These are phyloP conservation scores for Cryoendolithus antarcticus DNA, from an alignment of 2,329 filamentous ascomycete genomes.

Conservation along the genomic window DNA sequence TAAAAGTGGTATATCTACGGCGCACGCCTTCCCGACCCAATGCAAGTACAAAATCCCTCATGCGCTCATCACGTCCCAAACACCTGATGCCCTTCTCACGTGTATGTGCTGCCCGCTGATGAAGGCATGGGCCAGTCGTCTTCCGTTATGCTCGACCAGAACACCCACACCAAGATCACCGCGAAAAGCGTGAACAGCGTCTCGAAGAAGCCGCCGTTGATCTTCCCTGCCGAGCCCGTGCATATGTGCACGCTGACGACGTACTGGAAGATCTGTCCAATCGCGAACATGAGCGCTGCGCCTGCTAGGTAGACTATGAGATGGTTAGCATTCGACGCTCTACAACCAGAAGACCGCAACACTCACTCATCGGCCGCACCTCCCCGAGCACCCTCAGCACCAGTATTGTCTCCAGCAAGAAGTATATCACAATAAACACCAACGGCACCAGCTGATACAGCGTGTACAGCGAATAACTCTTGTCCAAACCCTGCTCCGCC, in stretches of 20 bases:
- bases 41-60: too few relatives aligned
- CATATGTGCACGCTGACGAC: conserved; percentile 86
- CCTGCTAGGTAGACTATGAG: conserved; percentile 55
- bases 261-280: conserved; percentile 94
- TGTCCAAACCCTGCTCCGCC: conserved; percentile 42
- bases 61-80: too few relatives aligned
- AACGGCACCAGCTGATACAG: conserved; percentile 84
- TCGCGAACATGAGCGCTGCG: conserved; percentile 70
- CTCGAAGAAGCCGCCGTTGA: conserved; percentile 87
- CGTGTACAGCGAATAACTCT: conserved; percentile 79
- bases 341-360: not conserved
- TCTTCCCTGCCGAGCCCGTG: conserved; percentile 66
- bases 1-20: too few relatives aligned
- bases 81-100: conserved; percentile 7
- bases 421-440: conserved; percentile 79
- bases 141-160: conserved; percentile 98
- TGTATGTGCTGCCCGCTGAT: conserved; percentile 28
- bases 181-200: conserved; percentile 81
- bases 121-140: conserved; percentile 80
- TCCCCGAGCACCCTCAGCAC: conserved; percentile 82
- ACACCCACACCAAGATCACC: conserved; percentile 76
- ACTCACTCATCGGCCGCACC: conserved; percentile 70
- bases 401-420: conserved; percentile 67
- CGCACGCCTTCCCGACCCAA: too few relatives aligned
- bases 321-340: conserved; percentile 1